Percentiles rank a stretch among this genome's conserved stretches.
These are phyloP conservation scores for Triticum timopheevii DNA, from an alignment of 176 grass and related monocot species.

Conservation along the genomic window DNA sequence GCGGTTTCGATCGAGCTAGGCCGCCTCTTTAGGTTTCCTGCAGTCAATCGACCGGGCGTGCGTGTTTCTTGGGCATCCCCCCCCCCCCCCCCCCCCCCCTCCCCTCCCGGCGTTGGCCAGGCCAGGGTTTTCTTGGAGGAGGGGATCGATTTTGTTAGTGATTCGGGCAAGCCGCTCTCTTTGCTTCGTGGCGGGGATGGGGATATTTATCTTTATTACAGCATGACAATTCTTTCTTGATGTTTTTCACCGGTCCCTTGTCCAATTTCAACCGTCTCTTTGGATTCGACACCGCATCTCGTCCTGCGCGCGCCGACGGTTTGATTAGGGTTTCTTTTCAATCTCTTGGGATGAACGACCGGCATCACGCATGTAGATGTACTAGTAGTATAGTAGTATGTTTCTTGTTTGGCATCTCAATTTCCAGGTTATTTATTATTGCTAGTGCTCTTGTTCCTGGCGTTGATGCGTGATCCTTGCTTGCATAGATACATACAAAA, in stretches of 20 bases:
- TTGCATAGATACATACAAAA: not conserved
- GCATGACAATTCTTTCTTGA: not conserved
- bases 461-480: not conserved
- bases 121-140: not conserved
- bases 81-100: not conserved
- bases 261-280: not conserved
- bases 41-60: not conserved
- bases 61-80: not conserved
- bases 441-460: not conserved
- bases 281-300: not conserved
- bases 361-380: not conserved
- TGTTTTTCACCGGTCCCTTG: not conserved
- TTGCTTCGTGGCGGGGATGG: not conserved
- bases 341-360: not conserved
- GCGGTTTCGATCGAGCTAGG: not conserved
- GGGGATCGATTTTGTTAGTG: not conserved
- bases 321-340: not conserved
- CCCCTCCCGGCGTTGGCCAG: not conserved
- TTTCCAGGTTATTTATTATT: not conserved
- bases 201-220: conserved; percentile 3
- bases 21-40: not conserved
- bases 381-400: not conserved
- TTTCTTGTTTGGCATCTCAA: not conserved
- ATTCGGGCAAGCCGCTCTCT: not conserved
- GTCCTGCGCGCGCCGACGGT: not conserved